Evolutionary conservation across 768 basidiomycete species (phyloP).

Genomic region (Candolleomyces aberdarensis): DNA sequence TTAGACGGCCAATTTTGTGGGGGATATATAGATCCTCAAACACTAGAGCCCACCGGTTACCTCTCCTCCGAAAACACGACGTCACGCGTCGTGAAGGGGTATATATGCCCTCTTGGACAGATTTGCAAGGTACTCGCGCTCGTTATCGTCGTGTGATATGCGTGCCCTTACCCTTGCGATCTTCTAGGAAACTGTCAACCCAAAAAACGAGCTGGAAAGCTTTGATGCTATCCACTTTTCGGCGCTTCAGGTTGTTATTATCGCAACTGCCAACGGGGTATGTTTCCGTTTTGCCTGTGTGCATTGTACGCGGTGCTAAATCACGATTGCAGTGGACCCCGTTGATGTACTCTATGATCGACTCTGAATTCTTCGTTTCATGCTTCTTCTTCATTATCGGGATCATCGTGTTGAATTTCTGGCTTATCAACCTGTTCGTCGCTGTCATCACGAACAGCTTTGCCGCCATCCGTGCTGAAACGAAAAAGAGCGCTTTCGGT

Average conservation of each 20-base stretch:
- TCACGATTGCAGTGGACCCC: conserved; percentile 56
- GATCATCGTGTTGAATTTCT: conserved; percentile 87
- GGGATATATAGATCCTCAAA: conserved; percentile 65
- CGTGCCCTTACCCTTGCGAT: background rate
- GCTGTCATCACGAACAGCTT: conserved; percentile 97
- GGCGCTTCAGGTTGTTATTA: conserved; percentile 78
- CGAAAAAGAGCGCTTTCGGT: conserved; percentile 90
- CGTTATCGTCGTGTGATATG: background rate
- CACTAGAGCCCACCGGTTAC: conserved; percentile 42
- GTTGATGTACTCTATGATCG: conserved; percentile 87
- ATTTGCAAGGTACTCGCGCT: conserved; percentile 59
- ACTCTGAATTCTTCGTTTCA: conserved; percentile 86
- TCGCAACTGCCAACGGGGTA: conserved; percentile 77
- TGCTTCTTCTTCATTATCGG: conserved; percentile 84
- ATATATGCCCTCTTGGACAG: conserved; percentile 85
- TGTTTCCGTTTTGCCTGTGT: conserved; percentile 20
- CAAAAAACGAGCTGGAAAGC: conserved; percentile 60
- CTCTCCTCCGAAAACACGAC: conserved; percentile 25
- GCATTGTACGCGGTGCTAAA: background rate
- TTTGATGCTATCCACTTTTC: conserved; percentile 89
- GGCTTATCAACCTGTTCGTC: conserved; percentile 90
- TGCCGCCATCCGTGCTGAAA: conserved; percentile 80
- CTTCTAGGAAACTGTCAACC: conserved; percentile 62
- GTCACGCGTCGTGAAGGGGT: conserved; percentile 60
- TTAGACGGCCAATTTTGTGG: conserved; percentile 69